These are phyloP conservation scores for Patellaria atrata DNA, from an alignment of 495 filamentous ascomycete genomes.

Conservation along the genomic window DNA sequence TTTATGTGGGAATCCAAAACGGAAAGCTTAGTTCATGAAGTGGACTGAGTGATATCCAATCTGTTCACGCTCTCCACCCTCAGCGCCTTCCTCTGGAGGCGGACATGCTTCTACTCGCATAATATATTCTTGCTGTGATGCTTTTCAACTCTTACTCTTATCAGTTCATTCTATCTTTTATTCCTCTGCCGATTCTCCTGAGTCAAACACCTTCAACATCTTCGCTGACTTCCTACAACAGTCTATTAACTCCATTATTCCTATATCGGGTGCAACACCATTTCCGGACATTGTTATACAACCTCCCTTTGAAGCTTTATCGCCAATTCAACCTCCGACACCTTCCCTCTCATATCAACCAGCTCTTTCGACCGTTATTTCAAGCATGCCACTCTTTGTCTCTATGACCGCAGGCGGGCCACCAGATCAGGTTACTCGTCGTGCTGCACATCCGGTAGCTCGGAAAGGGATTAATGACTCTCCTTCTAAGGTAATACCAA, in stretches of 20 bases:
- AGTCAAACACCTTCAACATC: no score
- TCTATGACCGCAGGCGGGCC: conserved; percentile 24
- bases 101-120: no score
- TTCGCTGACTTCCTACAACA: no score
- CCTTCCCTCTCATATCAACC: conserved; percentile 16
- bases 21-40: no score
- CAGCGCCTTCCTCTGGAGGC: no score
- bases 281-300: conserved; percentile 1
- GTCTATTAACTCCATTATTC: conserved; percentile 13
- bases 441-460: conserved; percentile 25
- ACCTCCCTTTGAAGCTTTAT: conserved; percentile 5
- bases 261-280: conserved; percentile 9
- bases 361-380: conserved; percentile 10
- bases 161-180: no score
- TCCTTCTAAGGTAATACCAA: conserved; percentile 39
- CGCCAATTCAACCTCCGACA: conserved; percentile 12
- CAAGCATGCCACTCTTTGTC: conserved; percentile 23
- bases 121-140: no score
- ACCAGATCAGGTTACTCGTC: conserved; percentile 20
- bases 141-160: no score
- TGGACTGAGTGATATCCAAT: no score
- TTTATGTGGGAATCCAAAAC: no score
- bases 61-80: no score
- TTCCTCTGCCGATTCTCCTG: no score
- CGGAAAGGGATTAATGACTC: conserved; percentile 19